phyloP scores from a whole-genome alignment of 1,139 yeast genomes.

The Pichia sp. region DNA sequence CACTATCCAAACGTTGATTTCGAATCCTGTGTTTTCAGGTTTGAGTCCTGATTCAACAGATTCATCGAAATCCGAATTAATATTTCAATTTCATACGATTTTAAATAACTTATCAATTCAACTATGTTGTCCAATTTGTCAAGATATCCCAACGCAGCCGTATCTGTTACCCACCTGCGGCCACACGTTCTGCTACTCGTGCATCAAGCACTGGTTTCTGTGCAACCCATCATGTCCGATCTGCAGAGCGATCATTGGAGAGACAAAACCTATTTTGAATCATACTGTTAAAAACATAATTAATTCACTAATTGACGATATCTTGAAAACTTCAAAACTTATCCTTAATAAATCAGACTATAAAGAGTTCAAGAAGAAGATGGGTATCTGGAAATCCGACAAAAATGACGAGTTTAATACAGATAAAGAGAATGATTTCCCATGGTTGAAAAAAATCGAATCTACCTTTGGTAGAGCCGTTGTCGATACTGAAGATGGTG shows the following conservation, averaged over 20 bases:
- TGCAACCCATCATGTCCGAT: constrained; percentile 66
- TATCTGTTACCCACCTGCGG: constrained; percentile 68
- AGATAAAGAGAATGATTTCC: constrained; percentile 17
- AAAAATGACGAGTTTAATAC: constrained; percentile 16
- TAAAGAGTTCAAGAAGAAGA: not conserved
- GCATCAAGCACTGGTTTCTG: constrained; percentile 67
- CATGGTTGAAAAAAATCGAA: constrained; percentile 19
- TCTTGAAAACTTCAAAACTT: constrained; percentile 1
- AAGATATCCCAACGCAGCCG: constrained; percentile 21
- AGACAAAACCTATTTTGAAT: constrained; percentile 18
- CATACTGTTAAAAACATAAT: constrained; percentile 15
- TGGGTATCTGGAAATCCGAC: constrained; percentile 13
- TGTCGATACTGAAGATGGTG: constrained; percentile 70
- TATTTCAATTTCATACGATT: not conserved
- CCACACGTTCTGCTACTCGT: constrained; percentile 79
- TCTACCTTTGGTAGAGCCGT: constrained; percentile 45
- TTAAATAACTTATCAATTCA: constrained; percentile 8
- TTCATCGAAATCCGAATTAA: not conserved
- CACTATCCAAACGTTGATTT: constrained; percentile 6
- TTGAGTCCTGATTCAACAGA: not conserved
- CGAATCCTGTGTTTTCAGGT: constrained; percentile 2
- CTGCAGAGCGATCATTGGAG: constrained; percentile 39
- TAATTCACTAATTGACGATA: constrained; percentile 9
- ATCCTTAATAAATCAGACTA: not conserved
- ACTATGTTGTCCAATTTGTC: constrained; percentile 21